Conservation (phyloP, 2,329 filamentous ascomycete genomes). For the Alternaria infectoria region DNA sequence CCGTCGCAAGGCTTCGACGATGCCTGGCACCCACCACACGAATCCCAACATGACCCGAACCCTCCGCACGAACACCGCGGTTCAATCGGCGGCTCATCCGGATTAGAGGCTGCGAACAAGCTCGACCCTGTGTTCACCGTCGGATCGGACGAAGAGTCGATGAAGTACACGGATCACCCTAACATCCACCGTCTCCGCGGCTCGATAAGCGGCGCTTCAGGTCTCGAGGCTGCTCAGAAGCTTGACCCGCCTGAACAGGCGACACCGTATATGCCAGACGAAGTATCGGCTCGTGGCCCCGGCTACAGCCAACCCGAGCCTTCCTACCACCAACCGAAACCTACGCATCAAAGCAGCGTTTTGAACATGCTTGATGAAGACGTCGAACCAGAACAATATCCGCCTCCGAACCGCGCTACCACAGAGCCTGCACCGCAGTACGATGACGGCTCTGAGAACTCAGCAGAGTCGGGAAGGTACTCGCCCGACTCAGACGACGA, state of each 20-base stretch:
- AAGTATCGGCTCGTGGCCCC: conserved; percentile 1
- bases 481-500: conserved; percentile 4
- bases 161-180: conserved; percentile 10
- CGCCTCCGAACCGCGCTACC: not conserved
- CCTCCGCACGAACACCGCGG: conserved; percentile 20
- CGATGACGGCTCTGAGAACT: not conserved
- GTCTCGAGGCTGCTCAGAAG: conserved; percentile 13
- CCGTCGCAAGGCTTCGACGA: conserved; percentile 5
- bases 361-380: not conserved
- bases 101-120: conserved; percentile 18
- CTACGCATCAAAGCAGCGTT: conserved; percentile 1
- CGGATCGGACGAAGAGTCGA: conserved; percentile 7
- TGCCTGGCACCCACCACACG: not conserved
- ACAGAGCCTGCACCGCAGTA: conserved; percentile 4
- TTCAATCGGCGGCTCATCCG: conserved; percentile 13
- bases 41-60: not conserved
- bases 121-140: conserved; percentile 17
- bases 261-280: not conserved
- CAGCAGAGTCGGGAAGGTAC: not conserved
- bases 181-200: conserved; percentile 14
- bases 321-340: conserved; percentile 11
- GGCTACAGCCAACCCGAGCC: conserved; percentile 6
- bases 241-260: conserved; percentile 12
- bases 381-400: not conserved
- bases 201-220: conserved; percentile 12